Conservation (phyloP, 805 yeast genomes). For the Clavispora carvajalis region DNA sequence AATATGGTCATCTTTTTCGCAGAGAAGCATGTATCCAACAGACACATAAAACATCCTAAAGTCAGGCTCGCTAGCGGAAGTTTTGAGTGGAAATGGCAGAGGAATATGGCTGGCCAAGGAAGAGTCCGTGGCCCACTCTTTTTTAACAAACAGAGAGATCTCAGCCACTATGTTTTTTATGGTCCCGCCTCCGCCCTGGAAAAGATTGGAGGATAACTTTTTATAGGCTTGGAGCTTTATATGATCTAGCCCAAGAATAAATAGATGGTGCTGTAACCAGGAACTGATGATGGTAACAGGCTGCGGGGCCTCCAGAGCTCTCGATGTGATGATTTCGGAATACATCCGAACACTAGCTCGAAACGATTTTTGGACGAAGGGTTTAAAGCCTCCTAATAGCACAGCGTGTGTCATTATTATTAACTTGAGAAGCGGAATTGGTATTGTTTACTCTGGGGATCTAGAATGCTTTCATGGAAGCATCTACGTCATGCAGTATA, state of each 20-base stretch:
- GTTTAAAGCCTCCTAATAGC: background rate
- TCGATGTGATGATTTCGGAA: background rate
- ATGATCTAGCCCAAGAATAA: conserved; percentile 29
- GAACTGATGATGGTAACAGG: conserved; percentile 7
- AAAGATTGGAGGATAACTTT: conserved; percentile 23
- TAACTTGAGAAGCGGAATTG: background rate
- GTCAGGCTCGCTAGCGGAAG: conserved; percentile 5
- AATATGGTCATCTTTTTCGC: conserved; percentile 16
- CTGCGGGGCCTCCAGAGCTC: background rate
- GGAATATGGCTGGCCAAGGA: conserved; percentile 6
- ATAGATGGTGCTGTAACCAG: conserved; percentile 31
- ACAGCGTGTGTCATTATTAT: background rate
- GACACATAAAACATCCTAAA: conserved; percentile 22
- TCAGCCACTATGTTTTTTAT: conserved; percentile 31
- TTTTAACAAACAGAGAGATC: conserved; percentile 26
- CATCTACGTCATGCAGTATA: background rate
- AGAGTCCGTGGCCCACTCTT: conserved; percentile 19
- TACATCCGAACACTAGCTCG: background rate
- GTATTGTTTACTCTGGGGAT: no score
- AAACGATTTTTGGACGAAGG: background rate
- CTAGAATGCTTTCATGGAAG: no score
- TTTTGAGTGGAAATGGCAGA: background rate
- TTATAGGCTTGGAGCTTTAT: conserved; percentile 29
- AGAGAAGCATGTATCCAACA: conserved; percentile 23
- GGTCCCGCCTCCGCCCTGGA: conserved; percentile 27